Conservation (phyloP, 371 early-diverging fungal species). For the Lichtheimia ornata region DNA sequence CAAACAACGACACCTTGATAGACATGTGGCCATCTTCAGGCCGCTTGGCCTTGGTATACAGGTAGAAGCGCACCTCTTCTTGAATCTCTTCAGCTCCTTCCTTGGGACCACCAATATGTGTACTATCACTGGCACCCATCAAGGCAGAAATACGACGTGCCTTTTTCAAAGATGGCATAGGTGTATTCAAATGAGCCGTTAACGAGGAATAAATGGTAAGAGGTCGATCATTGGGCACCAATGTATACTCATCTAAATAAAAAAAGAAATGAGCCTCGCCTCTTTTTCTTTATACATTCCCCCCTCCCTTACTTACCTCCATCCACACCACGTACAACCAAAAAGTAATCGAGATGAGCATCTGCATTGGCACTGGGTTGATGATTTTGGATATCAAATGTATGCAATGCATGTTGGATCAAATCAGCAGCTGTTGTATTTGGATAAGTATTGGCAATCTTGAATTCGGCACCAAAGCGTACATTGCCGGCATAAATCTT, state of each 20-base stretch:
- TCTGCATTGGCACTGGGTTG: conserved; percentile 24
- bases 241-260: conserved; percentile 46
- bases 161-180: conserved; percentile 50
- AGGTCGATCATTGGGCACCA: conserved; percentile 51
- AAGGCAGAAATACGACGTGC: conserved; percentile 52
- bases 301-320: conserved; percentile 35
- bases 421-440: conserved; percentile 54
- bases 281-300: neutral
- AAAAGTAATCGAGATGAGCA: conserved; percentile 37
- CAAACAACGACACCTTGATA: conserved; percentile 40
- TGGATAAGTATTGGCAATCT: conserved; percentile 42
- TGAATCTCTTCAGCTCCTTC: conserved; percentile 3
- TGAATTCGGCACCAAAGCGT: conserved; percentile 46
- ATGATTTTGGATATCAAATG: conserved; percentile 31
- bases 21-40: conserved; percentile 37
- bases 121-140: conserved; percentile 31
- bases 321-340: conserved; percentile 53
- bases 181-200: conserved; percentile 50
- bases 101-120: conserved; percentile 44
- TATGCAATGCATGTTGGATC: conserved; percentile 48
- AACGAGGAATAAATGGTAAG: conserved; percentile 55
- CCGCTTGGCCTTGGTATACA: conserved; percentile 33
- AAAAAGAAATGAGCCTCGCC: neutral
- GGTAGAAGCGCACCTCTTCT: conserved; percentile 42
- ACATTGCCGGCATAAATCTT: conserved; percentile 56